phyloP scores from a whole-genome alignment of 371 early-diverging fungal species.

The Fennellomyces sp. region DNA sequence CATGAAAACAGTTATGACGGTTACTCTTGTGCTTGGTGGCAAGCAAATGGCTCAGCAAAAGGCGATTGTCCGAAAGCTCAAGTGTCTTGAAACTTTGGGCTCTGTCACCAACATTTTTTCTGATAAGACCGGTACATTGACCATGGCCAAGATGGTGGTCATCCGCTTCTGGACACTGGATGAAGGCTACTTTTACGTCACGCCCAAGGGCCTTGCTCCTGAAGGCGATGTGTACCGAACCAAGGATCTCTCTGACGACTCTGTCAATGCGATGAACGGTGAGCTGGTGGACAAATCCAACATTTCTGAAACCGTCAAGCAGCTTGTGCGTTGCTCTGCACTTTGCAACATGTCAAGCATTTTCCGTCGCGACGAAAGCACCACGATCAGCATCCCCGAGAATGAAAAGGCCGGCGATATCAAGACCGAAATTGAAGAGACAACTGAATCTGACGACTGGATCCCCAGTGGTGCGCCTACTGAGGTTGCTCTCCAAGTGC shows the following conservation, averaged over 20 bases:
- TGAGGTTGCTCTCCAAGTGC: conserved; percentile 66
- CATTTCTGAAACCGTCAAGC: conserved; percentile 1
- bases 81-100: conserved; percentile 80
- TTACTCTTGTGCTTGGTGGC: conserved; percentile 91
- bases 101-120: conserved; percentile 90
- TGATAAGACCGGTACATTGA: conserved; percentile 77
- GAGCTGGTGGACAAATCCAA: conserved; percentile 18
- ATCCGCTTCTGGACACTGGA: conserved; percentile 67
- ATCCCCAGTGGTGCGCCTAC: conserved; percentile 36
- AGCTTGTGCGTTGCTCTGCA: conserved; percentile 45
- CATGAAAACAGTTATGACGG: conserved; percentile 61
- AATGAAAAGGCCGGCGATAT: conserved; percentile 34
- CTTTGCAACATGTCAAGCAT: conserved; percentile 64
- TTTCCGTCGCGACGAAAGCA: conserved; percentile 19
- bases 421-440: conserved; percentile 31
- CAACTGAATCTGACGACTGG: conserved; percentile 17
- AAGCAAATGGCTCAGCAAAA: conserved; percentile 80
- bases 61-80: conserved; percentile 44
- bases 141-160: conserved; percentile 36
- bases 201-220: conserved; percentile 65
- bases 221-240: conserved; percentile 57
- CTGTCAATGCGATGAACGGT: neutral
- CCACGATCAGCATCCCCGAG: conserved; percentile 22
- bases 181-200: conserved; percentile 60
- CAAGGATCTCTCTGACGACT: neutral